These are phyloP conservation scores for Cytidiella melzeri DNA, from an alignment of 768 basidiomycete genomes.

Conservation along the genomic window DNA sequence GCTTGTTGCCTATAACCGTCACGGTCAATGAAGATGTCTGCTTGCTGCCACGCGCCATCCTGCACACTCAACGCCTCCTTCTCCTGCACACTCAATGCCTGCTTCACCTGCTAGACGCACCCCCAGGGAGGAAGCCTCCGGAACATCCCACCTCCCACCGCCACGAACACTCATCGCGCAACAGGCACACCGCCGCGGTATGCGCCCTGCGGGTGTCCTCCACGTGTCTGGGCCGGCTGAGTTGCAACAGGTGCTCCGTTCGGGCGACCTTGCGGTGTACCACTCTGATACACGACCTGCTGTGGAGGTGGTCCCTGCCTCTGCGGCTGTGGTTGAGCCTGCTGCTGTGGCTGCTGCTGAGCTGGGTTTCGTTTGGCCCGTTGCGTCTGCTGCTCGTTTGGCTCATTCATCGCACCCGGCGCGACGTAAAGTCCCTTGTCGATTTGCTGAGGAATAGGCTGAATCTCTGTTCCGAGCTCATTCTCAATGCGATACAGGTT, in stretches of 20 bases:
- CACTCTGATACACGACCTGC: slow-evolving; percentile 28
- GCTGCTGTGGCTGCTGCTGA: slow-evolving; percentile 12
- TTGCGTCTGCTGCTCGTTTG: slow-evolving; percentile 39
- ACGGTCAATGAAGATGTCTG: background rate
- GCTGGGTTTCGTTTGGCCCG: slow-evolving; percentile 28
- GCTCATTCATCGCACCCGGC: slow-evolving; percentile 43
- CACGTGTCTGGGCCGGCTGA: slow-evolving; percentile 14
- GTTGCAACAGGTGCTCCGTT: slow-evolving; percentile 23
- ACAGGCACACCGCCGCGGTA: slow-evolving; percentile 25
- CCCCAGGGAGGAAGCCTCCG: background rate
- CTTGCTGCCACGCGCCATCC: background rate
- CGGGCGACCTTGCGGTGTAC: slow-evolving; percentile 17
- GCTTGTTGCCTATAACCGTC: slow-evolving; percentile 1
- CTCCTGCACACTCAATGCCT: background rate
- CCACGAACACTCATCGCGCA: slow-evolving; percentile 17
- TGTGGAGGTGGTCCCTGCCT: slow-evolving; percentile 17
- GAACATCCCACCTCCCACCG: background rate
- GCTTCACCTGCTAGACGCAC: background rate
- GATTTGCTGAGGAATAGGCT: slow-evolving; percentile 87
- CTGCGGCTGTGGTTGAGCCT: slow-evolving; percentile 19
- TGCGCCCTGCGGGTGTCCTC: slow-evolving; percentile 19
- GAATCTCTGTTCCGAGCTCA: slow-evolving; percentile 97
- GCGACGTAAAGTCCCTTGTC: slow-evolving; percentile 93
- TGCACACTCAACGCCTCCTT: background rate
- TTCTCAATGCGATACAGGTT: slow-evolving; percentile 98